These are phyloP conservation scores for Colletotrichum musicola DNA, from an alignment of 2,329 filamentous ascomycete genomes.

Conservation along the genomic window DNA sequence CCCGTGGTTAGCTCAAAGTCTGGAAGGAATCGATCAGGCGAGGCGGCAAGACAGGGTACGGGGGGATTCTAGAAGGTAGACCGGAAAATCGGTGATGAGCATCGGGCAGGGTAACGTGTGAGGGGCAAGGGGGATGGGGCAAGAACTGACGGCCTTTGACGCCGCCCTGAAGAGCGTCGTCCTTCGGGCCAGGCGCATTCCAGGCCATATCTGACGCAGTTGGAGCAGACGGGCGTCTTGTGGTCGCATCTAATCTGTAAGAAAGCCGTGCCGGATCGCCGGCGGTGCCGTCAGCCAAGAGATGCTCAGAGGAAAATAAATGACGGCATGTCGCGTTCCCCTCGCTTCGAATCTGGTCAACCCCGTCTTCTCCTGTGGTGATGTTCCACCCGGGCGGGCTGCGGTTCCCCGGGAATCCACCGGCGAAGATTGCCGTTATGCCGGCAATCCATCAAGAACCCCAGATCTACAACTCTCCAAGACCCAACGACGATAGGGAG, in stretches of 20 bases:
- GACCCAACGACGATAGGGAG: neutral
- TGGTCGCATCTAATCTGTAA: constrained; percentile 36
- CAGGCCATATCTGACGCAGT: constrained; percentile 35
- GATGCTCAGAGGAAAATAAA: too few species aligned
- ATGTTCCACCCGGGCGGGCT: neutral
- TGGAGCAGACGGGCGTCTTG: constrained; percentile 33
- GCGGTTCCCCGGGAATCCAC: neutral
- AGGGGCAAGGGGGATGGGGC: neutral
- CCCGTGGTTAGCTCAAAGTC: constrained; percentile 6
- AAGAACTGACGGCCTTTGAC: constrained; percentile 34
- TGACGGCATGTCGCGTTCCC: too few species aligned
- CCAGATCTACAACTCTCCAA: too few species aligned
- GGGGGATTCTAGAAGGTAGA: too few species aligned
- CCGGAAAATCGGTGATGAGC: too few species aligned
- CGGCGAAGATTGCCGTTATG: constrained; percentile 9
- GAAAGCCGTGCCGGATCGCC: constrained; percentile 22
- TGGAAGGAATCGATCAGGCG: too few species aligned
- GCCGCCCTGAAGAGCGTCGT: constrained; percentile 35
- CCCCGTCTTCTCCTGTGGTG: too few species aligned
- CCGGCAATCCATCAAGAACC: neutral
- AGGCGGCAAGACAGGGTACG: too few species aligned
- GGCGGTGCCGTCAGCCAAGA: constrained; percentile 24
- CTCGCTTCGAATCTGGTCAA: too few species aligned
- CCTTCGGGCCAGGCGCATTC: constrained; percentile 36
- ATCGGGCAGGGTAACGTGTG: neutral